phyloP scores from a whole-genome alignment of 2,329 filamentous ascomycete species.

The Venturia carpophila region DNA sequence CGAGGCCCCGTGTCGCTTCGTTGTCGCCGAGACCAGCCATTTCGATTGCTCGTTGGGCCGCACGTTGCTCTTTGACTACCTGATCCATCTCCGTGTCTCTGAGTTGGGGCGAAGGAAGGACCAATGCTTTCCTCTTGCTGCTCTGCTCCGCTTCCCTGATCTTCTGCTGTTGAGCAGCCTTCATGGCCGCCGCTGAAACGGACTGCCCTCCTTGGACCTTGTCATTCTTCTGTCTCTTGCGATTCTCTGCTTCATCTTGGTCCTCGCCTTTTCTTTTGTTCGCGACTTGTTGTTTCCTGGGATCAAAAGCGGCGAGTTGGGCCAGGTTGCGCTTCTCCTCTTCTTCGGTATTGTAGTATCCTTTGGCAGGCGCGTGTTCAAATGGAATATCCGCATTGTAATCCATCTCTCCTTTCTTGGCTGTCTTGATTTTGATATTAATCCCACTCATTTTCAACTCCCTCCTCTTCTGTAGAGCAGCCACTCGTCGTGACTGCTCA shows the following conservation, averaged over 20 bases:
- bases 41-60: slow-evolving; percentile 74
- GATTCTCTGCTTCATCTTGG: slow-evolving; percentile 68
- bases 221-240: slow-evolving; percentile 82
- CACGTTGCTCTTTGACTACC: slow-evolving; percentile 97
- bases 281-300: slow-evolving; percentile 79
- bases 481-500: slow-evolving; percentile 85
- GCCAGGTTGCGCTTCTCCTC: slow-evolving; percentile 75
- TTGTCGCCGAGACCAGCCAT: slow-evolving; percentile 73
- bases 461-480: slow-evolving; percentile 85
- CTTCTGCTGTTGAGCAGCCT: slow-evolving; percentile 89
- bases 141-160: slow-evolving; percentile 94
- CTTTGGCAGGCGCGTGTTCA: slow-evolving; percentile 78
- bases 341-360: slow-evolving; percentile 89
- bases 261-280: slow-evolving; percentile 91
- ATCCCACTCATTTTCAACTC: slow-evolving; percentile 97
- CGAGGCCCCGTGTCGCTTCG: slow-evolving; percentile 72
- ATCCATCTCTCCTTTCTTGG: slow-evolving; percentile 96
- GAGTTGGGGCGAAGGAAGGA: slow-evolving; percentile 82
- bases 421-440: slow-evolving; percentile 88
- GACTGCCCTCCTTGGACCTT: slow-evolving; percentile 65
- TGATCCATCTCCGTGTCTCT: slow-evolving; percentile 89
- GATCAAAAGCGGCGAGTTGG: slow-evolving; percentile 79
- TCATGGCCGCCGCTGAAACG: slow-evolving; percentile 77
- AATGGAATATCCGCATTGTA: slow-evolving; percentile 99
- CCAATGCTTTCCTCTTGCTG: slow-evolving; percentile 80